Evolutionary conservation across 805 yeast genomes (phyloP), one percentile per base, ranked within the genome.

Genomic region (Pichia gijzeniarum): DNA sequence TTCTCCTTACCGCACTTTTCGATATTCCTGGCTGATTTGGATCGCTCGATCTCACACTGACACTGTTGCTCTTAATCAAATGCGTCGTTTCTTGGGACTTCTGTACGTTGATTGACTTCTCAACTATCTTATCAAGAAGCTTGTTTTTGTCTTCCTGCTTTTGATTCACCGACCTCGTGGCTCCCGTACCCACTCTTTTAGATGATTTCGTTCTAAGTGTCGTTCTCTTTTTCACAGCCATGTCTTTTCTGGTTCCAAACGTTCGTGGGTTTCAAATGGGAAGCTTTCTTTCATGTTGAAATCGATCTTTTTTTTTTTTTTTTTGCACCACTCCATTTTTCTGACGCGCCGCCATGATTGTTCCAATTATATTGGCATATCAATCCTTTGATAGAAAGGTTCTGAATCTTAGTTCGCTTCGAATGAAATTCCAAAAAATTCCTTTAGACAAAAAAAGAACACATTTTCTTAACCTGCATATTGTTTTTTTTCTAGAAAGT

Each of bases 1-100:
- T 72, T 61, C 82, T 72, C 57, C 87, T 72, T 3, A 73, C 50
- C 0, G 88, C 69, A 5, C 87, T 79, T 58, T 84, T 85, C 18
- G 88, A 80, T 36, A 85, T 70, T 19, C 76, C 75, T 16, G 69
- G 67, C 38, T 58, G 57, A 2, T 49, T 48, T 56, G 55, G 70
- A 55, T 47, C 71, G 57, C 38, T 40, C 17, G 35, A 19, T 16
- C 32, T 43, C 14, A 12, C 22, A 19, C 21, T 27, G 12, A 38
- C 19, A 21, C 47, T 35, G 36, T 35, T 47, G 28, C 42, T 27
- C 21, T 40, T 41, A 6, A 40, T 12, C 22, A n/a, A 35, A 25
- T 35, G 31, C 13, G n/a, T 21, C 14, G 21, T 21, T 17, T 38
- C 32, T 4, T 41, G 22, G 18, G 28, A 21, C 21, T 35, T 10